Conservation (phyloP, 306 rosid genomes). For the Lablab purpureus region DNA sequence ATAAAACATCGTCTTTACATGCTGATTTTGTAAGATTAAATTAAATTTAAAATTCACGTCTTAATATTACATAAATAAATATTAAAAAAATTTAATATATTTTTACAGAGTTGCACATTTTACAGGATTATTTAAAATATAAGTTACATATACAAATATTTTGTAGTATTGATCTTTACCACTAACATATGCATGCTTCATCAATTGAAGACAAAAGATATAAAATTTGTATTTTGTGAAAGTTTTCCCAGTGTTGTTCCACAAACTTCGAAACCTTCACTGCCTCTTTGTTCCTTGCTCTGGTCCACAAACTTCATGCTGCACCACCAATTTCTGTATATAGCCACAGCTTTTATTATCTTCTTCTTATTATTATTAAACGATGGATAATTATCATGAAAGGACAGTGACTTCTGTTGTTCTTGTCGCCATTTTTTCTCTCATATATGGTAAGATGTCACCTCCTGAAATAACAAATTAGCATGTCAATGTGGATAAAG, state of each 20-base stretch:
- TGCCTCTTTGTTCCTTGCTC: background rate
- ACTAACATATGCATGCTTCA: background rate
- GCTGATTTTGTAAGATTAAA: no score
- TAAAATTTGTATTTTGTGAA: background rate
- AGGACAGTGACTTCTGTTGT: conserved; percentile 28
- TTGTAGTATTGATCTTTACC: no score
- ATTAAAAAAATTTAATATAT: no score
- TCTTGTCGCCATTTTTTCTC: background rate
- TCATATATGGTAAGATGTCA: conserved; percentile 15
- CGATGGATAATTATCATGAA: conserved; percentile 13
- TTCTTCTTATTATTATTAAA: conserved; percentile 7
- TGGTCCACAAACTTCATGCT: no score
- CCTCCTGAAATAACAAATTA: conserved; percentile 7
- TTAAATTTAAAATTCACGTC: no score
- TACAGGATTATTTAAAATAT: no score
- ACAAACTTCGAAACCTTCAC: conserved; percentile 15
- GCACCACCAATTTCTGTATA: conserved; percentile 38
- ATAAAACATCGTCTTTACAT: no score
- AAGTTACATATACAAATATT: no score
- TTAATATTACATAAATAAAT: no score
- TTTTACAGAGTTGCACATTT: no score
- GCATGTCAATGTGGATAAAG: background rate
- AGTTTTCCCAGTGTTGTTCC: background rate
- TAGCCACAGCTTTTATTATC: conserved; percentile 30
- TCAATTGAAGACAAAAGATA: background rate